Base-by-base conservation (phyloP, 2,329 filamentous ascomycete genomes). In the Aureobasidium vineae region DNA sequence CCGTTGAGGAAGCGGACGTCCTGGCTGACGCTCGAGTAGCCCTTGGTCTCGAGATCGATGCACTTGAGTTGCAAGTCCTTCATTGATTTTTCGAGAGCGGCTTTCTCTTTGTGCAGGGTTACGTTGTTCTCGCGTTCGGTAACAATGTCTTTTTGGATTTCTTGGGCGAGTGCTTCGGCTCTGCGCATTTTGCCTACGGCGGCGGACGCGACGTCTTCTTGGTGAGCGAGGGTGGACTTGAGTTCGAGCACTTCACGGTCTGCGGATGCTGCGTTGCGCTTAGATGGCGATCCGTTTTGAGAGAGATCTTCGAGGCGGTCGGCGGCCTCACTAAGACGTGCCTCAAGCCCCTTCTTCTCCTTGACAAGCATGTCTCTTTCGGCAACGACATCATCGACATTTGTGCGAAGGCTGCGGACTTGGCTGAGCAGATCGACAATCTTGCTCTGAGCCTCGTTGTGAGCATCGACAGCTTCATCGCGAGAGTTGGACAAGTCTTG, bases 111-210 rank as follows among this genome's bases (percentile, higher is more conserved):
- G 77, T 95, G 91, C 65, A 98, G 82, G 71, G 90, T 86, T 5
- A 89, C 87, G 72, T 88, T 92, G 40, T 85, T 85, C 75, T 98
- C 95, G 11, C 94, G 87, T 79, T 97, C 94, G 8, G 86, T 86
- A 21, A 88, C 87, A 69, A 97, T 91, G 73, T 99, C 95, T 77
- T 95, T 96, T 75, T 98, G 94, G 70, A 96, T 88, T 78, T 99
- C 95, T 10, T 89, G 86, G 1, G 88, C 89, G 38, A 98, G 81
- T 5, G 92, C 90, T 75, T 99, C 94, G 2, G 95, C 91, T 28
- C 94, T 88, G 65, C 94, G 87, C 95, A 99, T 99, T 83, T 98
- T 98, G 73, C 95, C 94, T 47, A 98, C 89, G 0, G 94, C 94
- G 3, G 95, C 94, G 0, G 90, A 86, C 13, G 92, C 91, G 67